phyloP scores from a whole-genome alignment of 352 stramenopile genomes.

The Aphanomyces astaci region DNA sequence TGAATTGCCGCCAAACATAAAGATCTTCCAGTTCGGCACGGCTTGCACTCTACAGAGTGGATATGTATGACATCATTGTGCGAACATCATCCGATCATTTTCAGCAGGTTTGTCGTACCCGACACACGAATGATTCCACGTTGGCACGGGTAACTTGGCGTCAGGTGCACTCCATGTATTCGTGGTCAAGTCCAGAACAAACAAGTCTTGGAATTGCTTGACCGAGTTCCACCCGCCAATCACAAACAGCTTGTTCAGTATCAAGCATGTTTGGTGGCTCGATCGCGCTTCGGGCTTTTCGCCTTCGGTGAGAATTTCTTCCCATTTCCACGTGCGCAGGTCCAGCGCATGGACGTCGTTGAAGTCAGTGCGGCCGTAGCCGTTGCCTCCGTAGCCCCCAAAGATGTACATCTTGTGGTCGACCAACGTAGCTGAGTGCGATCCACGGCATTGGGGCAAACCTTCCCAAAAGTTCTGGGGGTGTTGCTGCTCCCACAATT shows the following conservation, averaged over 20 bases:
- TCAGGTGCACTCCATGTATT: slow-evolving; percentile 77
- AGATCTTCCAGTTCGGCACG: slow-evolving; percentile 97
- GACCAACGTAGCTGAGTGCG: slow-evolving; percentile 85
- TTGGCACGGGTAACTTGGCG: slow-evolving; percentile 49
- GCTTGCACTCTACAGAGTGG: slow-evolving; percentile 80
- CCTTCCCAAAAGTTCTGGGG: slow-evolving; percentile 83
- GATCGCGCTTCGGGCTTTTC: slow-evolving; percentile 88
- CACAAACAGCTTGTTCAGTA: slow-evolving; percentile 88
- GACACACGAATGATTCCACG: slow-evolving; percentile 93
- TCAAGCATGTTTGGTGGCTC: slow-evolving; percentile 87
- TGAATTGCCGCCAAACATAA: slow-evolving; percentile 95
- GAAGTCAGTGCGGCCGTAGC: slow-evolving; percentile 92
- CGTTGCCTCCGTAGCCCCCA: slow-evolving; percentile 94
- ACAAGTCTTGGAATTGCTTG: slow-evolving; percentile 95
- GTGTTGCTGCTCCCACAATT: slow-evolving; percentile 90
- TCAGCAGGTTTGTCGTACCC: slow-evolving; percentile 27
- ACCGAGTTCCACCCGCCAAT: slow-evolving; percentile 95
- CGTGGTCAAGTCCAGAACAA: slow-evolving; percentile 84
- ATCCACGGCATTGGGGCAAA: slow-evolving; percentile 84
- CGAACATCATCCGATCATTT: no score
- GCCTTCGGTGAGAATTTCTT: slow-evolving; percentile 76
- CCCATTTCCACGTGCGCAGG: slow-evolving; percentile 87
- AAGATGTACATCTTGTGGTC: slow-evolving; percentile 91
- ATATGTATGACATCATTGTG: no score
- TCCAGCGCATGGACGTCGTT: slow-evolving; percentile 92